Conservation (phyloP, 2,329 filamentous ascomycete species). For the Alternaria ethzedia region DNA sequence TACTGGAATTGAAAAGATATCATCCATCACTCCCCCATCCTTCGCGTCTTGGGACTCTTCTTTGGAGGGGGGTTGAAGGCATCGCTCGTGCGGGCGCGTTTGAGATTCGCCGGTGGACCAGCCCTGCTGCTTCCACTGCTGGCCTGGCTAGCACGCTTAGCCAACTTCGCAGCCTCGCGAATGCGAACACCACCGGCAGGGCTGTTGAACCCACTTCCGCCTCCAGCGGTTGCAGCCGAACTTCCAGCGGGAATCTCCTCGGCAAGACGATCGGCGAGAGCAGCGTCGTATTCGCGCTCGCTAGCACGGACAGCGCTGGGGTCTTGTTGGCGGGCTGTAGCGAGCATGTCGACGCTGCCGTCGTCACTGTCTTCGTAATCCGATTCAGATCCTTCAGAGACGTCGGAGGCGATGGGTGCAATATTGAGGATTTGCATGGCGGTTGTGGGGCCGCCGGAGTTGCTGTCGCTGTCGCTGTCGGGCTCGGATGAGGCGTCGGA, state of each 20-base stretch:
- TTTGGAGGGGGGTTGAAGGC: neutral
- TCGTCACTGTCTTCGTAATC: constrained; percentile 46
- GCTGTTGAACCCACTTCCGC: constrained; percentile 56
- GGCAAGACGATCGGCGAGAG: constrained; percentile 55
- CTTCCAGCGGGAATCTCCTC: constrained; percentile 58
- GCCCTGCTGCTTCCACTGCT: constrained; percentile 22
- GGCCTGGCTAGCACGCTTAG: neutral
- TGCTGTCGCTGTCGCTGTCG: constrained; percentile 2
- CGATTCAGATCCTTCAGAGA: constrained; percentile 6
- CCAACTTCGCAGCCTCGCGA: neutral
- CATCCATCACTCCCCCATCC: neutral
- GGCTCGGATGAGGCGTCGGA: constrained; percentile 45
- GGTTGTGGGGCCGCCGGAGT: constrained; percentile 23
- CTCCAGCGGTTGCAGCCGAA: constrained; percentile 57
- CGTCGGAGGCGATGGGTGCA: constrained; percentile 14
- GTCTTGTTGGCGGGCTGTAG: constrained; percentile 52
- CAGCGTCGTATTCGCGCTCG: constrained; percentile 57
- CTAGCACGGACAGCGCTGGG: constrained; percentile 49
- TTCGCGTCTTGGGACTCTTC: constrained; percentile 7
- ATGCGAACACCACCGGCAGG: constrained; percentile 28
- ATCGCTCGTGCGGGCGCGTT: constrained; percentile 26
- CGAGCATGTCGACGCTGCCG: constrained; percentile 53
- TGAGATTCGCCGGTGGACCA: constrained; percentile 18
- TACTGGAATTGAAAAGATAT: neutral
- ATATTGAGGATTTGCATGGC: constrained; percentile 41